phyloP scores from a whole-genome alignment of 1,284 basidiomycete genomes.

The Ustilago tritici region DNA sequence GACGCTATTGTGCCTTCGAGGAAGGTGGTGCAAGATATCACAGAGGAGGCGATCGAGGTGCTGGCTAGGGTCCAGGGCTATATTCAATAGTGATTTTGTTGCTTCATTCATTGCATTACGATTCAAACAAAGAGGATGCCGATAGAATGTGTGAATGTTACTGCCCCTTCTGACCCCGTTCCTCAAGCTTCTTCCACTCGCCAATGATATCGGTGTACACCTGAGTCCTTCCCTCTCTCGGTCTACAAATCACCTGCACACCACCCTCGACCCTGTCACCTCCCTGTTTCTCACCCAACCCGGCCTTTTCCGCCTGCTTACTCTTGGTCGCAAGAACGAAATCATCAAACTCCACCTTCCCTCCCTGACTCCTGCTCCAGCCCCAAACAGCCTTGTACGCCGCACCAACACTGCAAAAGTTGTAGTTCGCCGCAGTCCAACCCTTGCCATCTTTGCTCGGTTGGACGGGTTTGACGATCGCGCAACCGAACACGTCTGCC shows the following conservation, averaged over 20 bases:
- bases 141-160: neutral
- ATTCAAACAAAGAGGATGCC: neutral
- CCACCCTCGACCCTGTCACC: constrained; percentile 28
- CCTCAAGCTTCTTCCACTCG: constrained; percentile 48
- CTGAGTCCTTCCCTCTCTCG: constrained; percentile 23
- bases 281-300: neutral
- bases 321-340: constrained; percentile 48
- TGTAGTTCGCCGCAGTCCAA: constrained; percentile 53
- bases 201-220: constrained; percentile 35
- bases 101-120: neutral
- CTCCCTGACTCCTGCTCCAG: constrained; percentile 34
- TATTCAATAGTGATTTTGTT: constrained; percentile 17
- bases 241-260: constrained; percentile 41
- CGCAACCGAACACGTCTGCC: constrained; percentile 79
- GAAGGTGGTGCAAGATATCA: constrained; percentile 51
- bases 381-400: constrained; percentile 67
- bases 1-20: constrained; percentile 48
- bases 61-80: constrained; percentile 26
- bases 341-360: constrained; percentile 41
- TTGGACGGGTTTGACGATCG: constrained; percentile 57
- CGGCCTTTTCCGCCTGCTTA: constrained; percentile 15
- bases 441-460: constrained; percentile 33
- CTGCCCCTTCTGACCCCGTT: constrained; percentile 23
- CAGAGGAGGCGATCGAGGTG: constrained; percentile 41
- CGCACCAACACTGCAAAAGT: constrained; percentile 66